Evolutionary conservation across 305 asterid species (phyloP).

Genomic region (Fraxinus angustifolia): DNA sequence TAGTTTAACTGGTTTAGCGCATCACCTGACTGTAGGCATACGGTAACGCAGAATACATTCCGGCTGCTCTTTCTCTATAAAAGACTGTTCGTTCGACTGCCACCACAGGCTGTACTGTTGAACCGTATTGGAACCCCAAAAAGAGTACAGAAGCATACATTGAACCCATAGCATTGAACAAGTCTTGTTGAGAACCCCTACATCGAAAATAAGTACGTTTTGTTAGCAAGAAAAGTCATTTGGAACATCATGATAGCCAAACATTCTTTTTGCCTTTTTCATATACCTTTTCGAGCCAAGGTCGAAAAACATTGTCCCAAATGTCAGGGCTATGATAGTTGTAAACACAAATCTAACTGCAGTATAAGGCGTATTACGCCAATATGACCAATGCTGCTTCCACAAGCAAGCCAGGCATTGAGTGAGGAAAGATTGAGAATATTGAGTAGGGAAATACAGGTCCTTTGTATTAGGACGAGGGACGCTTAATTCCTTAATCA

Average conservation of each 20-base stretch:
- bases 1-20: background rate
- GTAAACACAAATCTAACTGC: slow-evolving; percentile 58
- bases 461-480: slow-evolving; percentile 53
- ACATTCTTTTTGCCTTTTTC: background rate
- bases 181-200: slow-evolving; percentile 42
- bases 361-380: slow-evolving; percentile 57
- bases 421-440: slow-evolving; percentile 42
- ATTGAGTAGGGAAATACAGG: slow-evolving; percentile 37
- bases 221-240: background rate
- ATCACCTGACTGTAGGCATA: slow-evolving; percentile 58
- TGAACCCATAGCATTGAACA: slow-evolving; percentile 55
- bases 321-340: slow-evolving; percentile 43
- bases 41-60: slow-evolving; percentile 64
- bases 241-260: background rate
- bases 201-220: background rate
- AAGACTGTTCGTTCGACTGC: slow-evolving; percentile 59
- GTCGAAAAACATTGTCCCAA: slow-evolving; percentile 62
- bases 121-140: slow-evolving; percentile 52
- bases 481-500: slow-evolving; percentile 43
- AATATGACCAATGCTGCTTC: slow-evolving; percentile 63
- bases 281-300: slow-evolving; percentile 51
- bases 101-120: slow-evolving; percentile 58
- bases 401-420: slow-evolving; percentile 60
- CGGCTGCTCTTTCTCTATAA: slow-evolving; percentile 64
- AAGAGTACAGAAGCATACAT: slow-evolving; percentile 50